Conservation (phyloP, 139 green algal genomes). For the Choricystis sp. region DNA sequence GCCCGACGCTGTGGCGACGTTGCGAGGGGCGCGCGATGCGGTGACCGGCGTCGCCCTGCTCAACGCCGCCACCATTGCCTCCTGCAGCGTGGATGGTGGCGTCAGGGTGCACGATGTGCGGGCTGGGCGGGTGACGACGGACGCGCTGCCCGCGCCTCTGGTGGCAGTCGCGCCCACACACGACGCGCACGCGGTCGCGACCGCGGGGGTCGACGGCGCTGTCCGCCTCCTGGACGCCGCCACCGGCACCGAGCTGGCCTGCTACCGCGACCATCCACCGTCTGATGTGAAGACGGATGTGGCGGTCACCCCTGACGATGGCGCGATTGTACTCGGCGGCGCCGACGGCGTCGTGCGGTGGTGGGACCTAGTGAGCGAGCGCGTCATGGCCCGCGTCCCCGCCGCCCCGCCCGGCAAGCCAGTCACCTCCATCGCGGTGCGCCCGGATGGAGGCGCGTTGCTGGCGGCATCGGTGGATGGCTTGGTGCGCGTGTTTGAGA, state of each 20-base stretch:
- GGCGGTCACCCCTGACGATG: neutral
- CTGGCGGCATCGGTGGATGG: neutral
- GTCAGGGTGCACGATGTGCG: conserved; percentile 75
- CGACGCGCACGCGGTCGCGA: conserved; percentile 39
- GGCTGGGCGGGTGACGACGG: conserved; percentile 44
- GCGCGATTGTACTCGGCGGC: neutral
- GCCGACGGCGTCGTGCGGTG: neutral
- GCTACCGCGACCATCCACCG: conserved; percentile 24
- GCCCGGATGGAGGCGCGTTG: neutral
- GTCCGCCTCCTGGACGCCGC: conserved; percentile 43
- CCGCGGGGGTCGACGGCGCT: conserved; percentile 53
- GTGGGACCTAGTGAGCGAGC: neutral
- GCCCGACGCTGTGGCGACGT: conserved; percentile 57
- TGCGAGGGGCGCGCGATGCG: conserved; percentile 68
- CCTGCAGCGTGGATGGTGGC: conserved; percentile 68
- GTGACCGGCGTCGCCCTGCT: conserved; percentile 50
- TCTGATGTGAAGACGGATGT: neutral
- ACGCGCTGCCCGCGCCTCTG: conserved; percentile 56
- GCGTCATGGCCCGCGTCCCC: neutral
- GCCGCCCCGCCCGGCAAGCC: too few species aligned
- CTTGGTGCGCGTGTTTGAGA: neutral
- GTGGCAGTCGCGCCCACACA: conserved; percentile 31
- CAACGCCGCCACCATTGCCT: conserved; percentile 42
- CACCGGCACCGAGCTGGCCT: conserved; percentile 54
- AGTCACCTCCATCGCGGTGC: neutral